Percentiles rank a stretch among this genome's conserved stretches.
phyloP scores from a whole-genome alignment of 2,329 filamentous ascomycete species.

The Epichloe sibirici region DNA sequence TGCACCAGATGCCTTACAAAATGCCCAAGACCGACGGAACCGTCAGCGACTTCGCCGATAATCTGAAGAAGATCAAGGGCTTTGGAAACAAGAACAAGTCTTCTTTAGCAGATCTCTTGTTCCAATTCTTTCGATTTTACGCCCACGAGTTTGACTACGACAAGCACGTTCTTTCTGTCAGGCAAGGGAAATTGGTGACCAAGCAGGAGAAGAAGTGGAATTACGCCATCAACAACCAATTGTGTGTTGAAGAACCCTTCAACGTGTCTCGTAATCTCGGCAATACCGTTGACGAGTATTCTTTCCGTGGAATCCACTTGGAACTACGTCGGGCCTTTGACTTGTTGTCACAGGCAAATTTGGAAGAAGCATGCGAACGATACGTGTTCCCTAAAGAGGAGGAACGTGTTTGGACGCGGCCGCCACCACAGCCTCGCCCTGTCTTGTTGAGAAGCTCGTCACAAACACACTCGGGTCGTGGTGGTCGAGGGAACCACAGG shows the following conservation, averaged over 20 bases:
- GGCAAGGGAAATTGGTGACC: conserved; percentile 63
- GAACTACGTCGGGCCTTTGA: conserved; percentile 86
- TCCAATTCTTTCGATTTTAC: conserved; percentile 91
- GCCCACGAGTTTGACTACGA: conserved; percentile 89
- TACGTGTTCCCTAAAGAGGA: conserved; percentile 83
- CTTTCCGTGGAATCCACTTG: conserved; percentile 80
- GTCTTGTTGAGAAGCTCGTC: conserved; percentile 49
- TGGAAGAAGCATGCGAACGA: conserved; percentile 76
- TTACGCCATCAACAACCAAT: conserved; percentile 61
- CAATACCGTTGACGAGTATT: conserved; percentile 92
- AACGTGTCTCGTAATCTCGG: conserved; percentile 81
- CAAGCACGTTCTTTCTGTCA: conserved; percentile 71
- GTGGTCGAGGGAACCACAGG: conserved; percentile 36
- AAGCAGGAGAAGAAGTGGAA: conserved; percentile 88
- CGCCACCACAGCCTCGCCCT: conserved; percentile 40
- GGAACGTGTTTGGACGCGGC: conserved; percentile 46
- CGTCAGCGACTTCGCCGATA: conserved; percentile 73
- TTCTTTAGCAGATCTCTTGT: conserved; percentile 73
- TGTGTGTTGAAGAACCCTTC: conserved; percentile 96
- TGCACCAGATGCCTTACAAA: conserved; percentile 55
- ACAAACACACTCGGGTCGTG: conserved; percentile 39
- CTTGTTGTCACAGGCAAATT: conserved; percentile 62
- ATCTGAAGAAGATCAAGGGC: conserved; percentile 59
- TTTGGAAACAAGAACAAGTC: conserved; percentile 74
- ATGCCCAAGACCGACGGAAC: conserved; percentile 48